Evolutionary conservation across 441 rosid species (phyloP), one percentile per base, ranked within the genome.

Genomic region (Pelargonium australe): DNA sequence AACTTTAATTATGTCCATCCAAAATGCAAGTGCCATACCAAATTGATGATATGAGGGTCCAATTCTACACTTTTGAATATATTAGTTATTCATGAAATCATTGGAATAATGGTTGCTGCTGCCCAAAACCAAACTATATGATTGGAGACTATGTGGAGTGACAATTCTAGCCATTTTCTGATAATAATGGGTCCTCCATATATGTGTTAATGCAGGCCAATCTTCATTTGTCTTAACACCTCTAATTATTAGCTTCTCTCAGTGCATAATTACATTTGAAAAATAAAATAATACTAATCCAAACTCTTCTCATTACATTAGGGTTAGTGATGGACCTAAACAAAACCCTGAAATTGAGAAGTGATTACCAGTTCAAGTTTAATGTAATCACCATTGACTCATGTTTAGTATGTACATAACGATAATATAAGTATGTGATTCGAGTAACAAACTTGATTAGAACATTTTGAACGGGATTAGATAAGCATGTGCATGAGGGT

Each of bases 51-150:
- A 28, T 28, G 2, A 34, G 40, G 40, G 40, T 34, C 40, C 40
- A 34, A 34, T 34, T 4, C 19, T 51, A 4, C 13, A 51, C 58
- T 51, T 51, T 51, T 51, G 6, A 51, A 51, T 51, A 51, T 1
- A 51, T n/a, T 51, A 51, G 58, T 51, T 51, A 51, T 51, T 51
- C 19, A n/a, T 51, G 19, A 51, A 51, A 51, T n/a, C 58, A 51
- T 51, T 51, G 58, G 16, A 51, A 49, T 49, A 3, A 13, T 49
- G 57, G 1, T 28, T 28, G 57, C 17, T 49, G 57, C 58, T 51
- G 40, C 2, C 40, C 40, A 34, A 34, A 34, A 5, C 40, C 19
- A 14, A n/a, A 14, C 58, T 51, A 51, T 51, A n/a, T n/a, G 19
- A 51, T 51, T 51, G 19, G 19, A 51, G 58, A 4, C 5, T 51